phyloP scores from a whole-genome alignment of 495 filamentous ascomycete genomes.

The Immersiella caudata region DNA sequence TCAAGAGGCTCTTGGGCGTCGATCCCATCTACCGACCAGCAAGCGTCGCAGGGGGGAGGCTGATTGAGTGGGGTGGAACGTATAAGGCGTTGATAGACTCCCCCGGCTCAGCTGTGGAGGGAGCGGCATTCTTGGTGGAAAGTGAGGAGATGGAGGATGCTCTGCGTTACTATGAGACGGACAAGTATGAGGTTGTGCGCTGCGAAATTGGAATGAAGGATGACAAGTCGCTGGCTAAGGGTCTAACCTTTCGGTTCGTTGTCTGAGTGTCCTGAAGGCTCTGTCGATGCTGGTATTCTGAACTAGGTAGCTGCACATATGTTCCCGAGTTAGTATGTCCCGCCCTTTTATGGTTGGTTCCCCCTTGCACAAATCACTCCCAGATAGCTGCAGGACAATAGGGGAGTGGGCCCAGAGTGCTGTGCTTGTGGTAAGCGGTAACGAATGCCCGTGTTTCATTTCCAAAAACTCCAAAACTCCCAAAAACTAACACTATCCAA shows the following conservation, averaged over 20 bases:
- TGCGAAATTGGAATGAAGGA: conserved; percentile 38
- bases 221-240: conserved; percentile 3
- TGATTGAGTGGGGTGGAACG: conserved; percentile 44
- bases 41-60: conserved; percentile 30
- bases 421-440: conserved; percentile 4
- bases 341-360: conserved; percentile 2
- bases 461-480: conserved; percentile 5
- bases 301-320: too few relatives aligned
- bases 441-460: conserved; percentile 9
- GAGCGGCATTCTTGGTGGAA: conserved; percentile 42
- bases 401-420: conserved; percentile 1
- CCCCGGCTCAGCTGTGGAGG: conserved; percentile 26
- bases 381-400: conserved; percentile 8
- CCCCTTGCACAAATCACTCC: conserved; percentile 6
- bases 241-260: conserved; percentile 14
- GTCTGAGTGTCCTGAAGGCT: background rate
- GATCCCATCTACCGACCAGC: conserved; percentile 26
- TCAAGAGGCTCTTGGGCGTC: conserved; percentile 28
- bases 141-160: conserved; percentile 42
- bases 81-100: conserved; percentile 48
- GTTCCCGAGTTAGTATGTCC: conserved; percentile 1
- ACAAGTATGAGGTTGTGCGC: conserved; percentile 47
- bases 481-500: too few relatives aligned
- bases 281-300: too few relatives aligned
- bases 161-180: conserved; percentile 43